phyloP scores from a whole-genome alignment of 768 basidiomycete genomes.

The Lactarius hengduanensis region DNA sequence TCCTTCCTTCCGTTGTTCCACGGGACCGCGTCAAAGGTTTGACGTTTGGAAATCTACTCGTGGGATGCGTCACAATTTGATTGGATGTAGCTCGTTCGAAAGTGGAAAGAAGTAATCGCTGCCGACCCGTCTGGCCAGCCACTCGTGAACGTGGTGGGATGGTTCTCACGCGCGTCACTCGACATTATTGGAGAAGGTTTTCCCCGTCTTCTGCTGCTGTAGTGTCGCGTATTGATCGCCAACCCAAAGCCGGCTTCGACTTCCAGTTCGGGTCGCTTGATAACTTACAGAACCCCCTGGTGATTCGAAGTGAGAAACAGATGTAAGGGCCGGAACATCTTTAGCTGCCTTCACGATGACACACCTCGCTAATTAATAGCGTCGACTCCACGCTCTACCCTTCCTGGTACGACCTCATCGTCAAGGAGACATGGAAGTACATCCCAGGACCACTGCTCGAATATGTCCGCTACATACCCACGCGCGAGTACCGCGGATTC shows the following conservation, averaged over 20 bases:
- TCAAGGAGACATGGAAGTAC: background rate
- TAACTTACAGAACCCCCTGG: constrained; percentile 27
- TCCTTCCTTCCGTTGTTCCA: constrained; percentile 32
- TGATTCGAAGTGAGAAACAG: constrained; percentile 29
- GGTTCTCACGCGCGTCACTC: constrained; percentile 32
- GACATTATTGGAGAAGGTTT: constrained; percentile 34
- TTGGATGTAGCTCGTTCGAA: constrained; percentile 28
- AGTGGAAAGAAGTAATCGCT: constrained; percentile 29
- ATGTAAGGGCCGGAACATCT: constrained; percentile 24
- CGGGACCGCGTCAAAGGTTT: constrained; percentile 27
- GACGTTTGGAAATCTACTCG: background rate
- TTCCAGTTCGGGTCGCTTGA: constrained; percentile 33
- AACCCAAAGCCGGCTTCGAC: constrained; percentile 31
- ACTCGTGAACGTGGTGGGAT: constrained; percentile 27
- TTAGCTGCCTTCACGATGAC: background rate
- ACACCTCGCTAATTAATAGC: background rate
- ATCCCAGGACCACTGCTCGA: background rate
- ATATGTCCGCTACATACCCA: background rate
- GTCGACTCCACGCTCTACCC: constrained; percentile 8
- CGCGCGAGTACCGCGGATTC: constrained; percentile 6
- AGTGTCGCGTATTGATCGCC: background rate
- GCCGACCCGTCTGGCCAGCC: constrained; percentile 6
- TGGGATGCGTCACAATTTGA: background rate
- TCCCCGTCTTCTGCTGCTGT: background rate
- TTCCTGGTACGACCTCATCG: background rate